Base-by-base conservation (phyloP, 257 asterid genomes). In the Solanum sejunctum region DNA sequence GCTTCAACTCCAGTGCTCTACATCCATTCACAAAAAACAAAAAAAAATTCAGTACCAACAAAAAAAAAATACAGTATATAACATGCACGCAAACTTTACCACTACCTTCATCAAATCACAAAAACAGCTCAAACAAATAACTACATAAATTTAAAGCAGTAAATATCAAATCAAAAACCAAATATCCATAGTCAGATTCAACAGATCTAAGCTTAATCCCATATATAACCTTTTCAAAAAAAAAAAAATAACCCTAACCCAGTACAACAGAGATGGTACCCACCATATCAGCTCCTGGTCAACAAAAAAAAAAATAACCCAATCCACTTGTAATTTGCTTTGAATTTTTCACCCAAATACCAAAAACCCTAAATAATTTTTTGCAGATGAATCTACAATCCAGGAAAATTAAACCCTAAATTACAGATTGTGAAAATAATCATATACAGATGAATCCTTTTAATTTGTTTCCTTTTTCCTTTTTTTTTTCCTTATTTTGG, bases 1-100 rank as follows among this genome's bases (percentile, higher is more conserved):
- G 75, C 88, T 85, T 84, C 86, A 80, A 41, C 80, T 77, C 80
- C 87, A 51, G 17, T 83, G 78, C 85, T 71, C 89, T 83, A 83
- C 84, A 80, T 57, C 88, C 85, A 84, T 86, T 58, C 77, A 66
- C 32, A 32, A 66, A 32, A 51, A 55, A 51, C 36, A 23, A 23
- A 23, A 23, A 10, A 13, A 18, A 20, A 10, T 17, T 56, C 41
- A 26, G 55, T 39, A 61, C 26, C 43, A 61, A 28, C 43, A 26
- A 12, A 21, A 67, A 67, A 28, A 7, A 67, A 66, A 15, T 11
- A 32, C 11, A 32, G 7, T 28, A 7, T 28, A 7, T 13, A 64
- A 13, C 3, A 32, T 4, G n/a, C 32, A 67, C 0, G 0, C 75
- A 39, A 4, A 39, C 0, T 1, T 36, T 32, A 70, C 52, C 17